Percentiles rank a stretch among this genome's conserved stretches.
phyloP scores from a whole-genome alignment of 2,329 filamentous ascomycete genomes.

The Venturia effusa region DNA sequence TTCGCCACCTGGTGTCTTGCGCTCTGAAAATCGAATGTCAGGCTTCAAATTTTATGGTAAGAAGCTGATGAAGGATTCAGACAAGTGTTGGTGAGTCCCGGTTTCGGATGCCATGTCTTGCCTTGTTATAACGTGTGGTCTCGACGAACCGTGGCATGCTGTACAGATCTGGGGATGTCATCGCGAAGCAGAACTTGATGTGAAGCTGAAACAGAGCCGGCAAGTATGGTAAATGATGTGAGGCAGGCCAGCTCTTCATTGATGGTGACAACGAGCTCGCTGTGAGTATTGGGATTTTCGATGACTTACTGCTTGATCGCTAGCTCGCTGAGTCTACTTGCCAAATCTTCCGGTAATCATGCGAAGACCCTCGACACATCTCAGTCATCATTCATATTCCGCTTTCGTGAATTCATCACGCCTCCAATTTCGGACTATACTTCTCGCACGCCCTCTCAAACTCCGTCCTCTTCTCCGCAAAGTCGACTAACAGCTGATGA shows the following conservation, averaged over 20 bases:
- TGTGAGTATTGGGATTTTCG: not conserved
- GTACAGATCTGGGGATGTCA: not conserved
- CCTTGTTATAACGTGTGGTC: no score
- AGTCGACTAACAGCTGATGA: slow-evolving; percentile 61
- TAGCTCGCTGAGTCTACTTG: not conserved
- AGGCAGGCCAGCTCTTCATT: not conserved
- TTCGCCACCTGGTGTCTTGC: no score
- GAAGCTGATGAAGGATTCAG: no score
- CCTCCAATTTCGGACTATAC: slow-evolving; percentile 72
- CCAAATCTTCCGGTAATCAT: not conserved
- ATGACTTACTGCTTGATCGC: not conserved
- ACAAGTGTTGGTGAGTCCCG: no score
- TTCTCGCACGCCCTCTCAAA: slow-evolving; percentile 82
- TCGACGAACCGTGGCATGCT: no score
- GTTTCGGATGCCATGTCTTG: no score
- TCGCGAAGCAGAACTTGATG: not conserved
- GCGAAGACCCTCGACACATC: not conserved
- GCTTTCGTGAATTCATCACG: slow-evolving; percentile 23
- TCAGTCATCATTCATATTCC: not conserved
- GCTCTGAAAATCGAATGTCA: no score
- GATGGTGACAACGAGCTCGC: not conserved
- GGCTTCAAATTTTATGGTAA: no score
- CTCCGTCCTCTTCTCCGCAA: slow-evolving; percentile 73
- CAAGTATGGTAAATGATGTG: not conserved
- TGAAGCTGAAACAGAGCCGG: not conserved